Evolutionary conservation across 805 yeast genomes (phyloP).

Genomic region (Hanseniaspora occidentalis): DNA sequence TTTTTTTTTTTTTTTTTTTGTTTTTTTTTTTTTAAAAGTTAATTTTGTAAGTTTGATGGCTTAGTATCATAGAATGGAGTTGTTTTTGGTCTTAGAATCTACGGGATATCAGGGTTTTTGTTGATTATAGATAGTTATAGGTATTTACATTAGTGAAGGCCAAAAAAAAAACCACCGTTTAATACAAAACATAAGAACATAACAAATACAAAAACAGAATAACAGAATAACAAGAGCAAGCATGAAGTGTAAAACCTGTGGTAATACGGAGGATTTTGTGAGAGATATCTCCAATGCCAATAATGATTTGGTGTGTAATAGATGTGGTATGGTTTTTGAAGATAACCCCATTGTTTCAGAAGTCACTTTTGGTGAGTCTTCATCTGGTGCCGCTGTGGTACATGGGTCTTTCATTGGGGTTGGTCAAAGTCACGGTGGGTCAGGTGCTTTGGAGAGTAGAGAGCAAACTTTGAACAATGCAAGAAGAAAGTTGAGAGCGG

Average conservation of each 20-base stretch:
- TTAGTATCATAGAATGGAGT: too few relatives aligned
- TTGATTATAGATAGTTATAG: too few relatives aligned
- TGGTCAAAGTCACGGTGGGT: slow-evolving; percentile 69
- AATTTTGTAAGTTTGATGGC: too few relatives aligned
- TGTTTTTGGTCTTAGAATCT: too few relatives aligned
- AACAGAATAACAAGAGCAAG: background rate
- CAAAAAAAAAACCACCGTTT: too few relatives aligned
- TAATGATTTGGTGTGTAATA: slow-evolving; percentile 65
- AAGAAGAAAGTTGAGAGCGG: slow-evolving; percentile 58
- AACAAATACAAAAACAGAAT: background rate
- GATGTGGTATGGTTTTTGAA: slow-evolving; percentile 80
- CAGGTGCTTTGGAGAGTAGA: slow-evolving; percentile 69
- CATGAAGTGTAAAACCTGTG: slow-evolving; percentile 34
- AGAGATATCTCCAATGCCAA: slow-evolving; percentile 47
- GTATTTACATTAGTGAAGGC: too few relatives aligned
- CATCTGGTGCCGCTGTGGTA: slow-evolving; percentile 90
- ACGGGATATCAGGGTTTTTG: too few relatives aligned
- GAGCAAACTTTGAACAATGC: slow-evolving; percentile 86
- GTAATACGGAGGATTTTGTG: slow-evolving; percentile 34
- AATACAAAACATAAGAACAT: too few relatives aligned
- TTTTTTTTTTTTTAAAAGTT: too few relatives aligned
- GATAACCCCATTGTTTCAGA: slow-evolving; percentile 94
- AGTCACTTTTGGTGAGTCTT: slow-evolving; percentile 84
- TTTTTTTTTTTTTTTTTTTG: background rate
- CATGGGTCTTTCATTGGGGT: slow-evolving; percentile 90